Percentiles rank a stretch among this genome's conserved stretches.
These are phyloP conservation scores for Crepidotus variabilis DNA, from an alignment of 768 basidiomycete genomes.

Conservation along the genomic window DNA sequence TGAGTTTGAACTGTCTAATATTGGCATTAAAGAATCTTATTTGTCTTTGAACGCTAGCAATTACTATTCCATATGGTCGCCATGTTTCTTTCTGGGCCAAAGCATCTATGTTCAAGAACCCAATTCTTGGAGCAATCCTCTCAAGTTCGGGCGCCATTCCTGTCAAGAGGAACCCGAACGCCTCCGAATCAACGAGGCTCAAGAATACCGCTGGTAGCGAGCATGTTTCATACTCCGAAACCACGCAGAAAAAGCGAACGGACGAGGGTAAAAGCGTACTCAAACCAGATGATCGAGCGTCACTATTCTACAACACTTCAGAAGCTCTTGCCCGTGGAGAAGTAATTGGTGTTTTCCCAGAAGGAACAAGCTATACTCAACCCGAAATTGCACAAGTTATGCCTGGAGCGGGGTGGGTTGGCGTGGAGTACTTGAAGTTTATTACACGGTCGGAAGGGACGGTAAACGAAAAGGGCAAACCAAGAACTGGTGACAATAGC, in stretches of 20 bases:
- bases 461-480: slow-evolving; percentile 5
- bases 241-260: too few species aligned
- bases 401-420: slow-evolving; percentile 70
- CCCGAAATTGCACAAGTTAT: slow-evolving; percentile 43
- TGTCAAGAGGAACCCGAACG: slow-evolving; percentile 61
- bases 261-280: too few species aligned
- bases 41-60: slow-evolving; percentile 27
- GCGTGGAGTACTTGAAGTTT: slow-evolving; percentile 60
- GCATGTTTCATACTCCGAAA: too few species aligned
- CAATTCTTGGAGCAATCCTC: slow-evolving; percentile 45
- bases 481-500: slow-evolving; percentile 18
- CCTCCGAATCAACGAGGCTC: slow-evolving; percentile 12
- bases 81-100: slow-evolving; percentile 71
- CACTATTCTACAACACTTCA: slow-evolving; percentile 54
- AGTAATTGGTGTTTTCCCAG: slow-evolving; percentile 67
- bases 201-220: not conserved
- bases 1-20: slow-evolving; percentile 15
- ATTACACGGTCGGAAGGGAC: slow-evolving; percentile 10
- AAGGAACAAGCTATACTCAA: slow-evolving; percentile 53
- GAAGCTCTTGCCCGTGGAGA: slow-evolving; percentile 48
- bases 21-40: not conserved
- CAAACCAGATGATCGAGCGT: slow-evolving; percentile 25
- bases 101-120: slow-evolving; percentile 61
- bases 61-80: slow-evolving; percentile 55
- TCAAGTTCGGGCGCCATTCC: slow-evolving; percentile 68